phyloP scores from a whole-genome alignment of 108 stramenopile genomes.

The Nannochloropsis salina region DNA sequence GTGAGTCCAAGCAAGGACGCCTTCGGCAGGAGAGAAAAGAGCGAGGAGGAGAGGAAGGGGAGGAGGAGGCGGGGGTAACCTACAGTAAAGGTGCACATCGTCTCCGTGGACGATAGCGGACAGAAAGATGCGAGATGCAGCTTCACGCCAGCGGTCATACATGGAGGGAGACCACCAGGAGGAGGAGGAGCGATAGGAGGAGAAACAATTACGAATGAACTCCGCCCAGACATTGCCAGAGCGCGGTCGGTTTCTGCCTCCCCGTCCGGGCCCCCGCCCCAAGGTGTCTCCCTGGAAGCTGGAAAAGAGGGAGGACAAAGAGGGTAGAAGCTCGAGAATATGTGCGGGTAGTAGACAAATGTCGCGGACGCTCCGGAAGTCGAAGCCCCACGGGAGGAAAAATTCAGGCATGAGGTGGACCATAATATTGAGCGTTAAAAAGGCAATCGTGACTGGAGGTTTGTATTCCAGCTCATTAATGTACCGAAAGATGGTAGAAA shows the following conservation, averaged over 20 bases:
- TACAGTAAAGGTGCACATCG: conserved; percentile 50
- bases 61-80: not conserved
- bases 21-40: not conserved
- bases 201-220: not conserved
- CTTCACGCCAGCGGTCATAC: not conserved
- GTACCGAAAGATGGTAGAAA: not conserved
- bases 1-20: no score
- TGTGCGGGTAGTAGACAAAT: conserved; percentile 28
- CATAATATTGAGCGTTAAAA: conserved; percentile 28
- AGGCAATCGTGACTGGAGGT: conserved; percentile 34
- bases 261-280: not conserved
- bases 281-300: not conserved
- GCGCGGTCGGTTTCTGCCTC: not conserved
- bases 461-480: conserved; percentile 4
- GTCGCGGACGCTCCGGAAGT: not conserved
- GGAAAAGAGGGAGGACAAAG: not conserved
- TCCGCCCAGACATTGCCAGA: not conserved
- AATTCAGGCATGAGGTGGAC: conserved; percentile 18
- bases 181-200: not conserved
- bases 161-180: not conserved
- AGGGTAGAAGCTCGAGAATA: conserved; percentile 19
- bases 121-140: conserved; percentile 34
- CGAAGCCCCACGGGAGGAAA: conserved; percentile 16
- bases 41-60: not conserved
- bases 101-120: conserved; percentile 51